Conservation (phyloP, 345 rosid species). For the Euclidium syriacum region DNA sequence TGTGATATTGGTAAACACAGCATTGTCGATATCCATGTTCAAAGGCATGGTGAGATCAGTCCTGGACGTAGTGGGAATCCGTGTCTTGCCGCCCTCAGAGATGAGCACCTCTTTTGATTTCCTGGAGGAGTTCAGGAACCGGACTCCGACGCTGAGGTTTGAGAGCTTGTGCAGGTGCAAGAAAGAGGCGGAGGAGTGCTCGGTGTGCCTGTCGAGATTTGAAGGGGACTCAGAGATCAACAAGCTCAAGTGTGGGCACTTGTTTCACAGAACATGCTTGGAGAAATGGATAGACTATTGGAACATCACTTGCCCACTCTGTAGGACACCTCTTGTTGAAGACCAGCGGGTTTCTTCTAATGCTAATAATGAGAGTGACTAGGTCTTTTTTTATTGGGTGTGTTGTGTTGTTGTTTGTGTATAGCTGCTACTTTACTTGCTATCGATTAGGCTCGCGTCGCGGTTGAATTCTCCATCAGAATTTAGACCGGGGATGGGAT, state of each 20-base stretch:
- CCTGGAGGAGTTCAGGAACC: constrained; percentile 61
- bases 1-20: constrained; percentile 74
- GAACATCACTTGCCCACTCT: constrained; percentile 71
- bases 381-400: constrained; percentile 4
- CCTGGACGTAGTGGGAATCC: constrained; percentile 60
- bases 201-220: constrained; percentile 56
- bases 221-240: constrained; percentile 63
- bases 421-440: constrained; percentile 23
- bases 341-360: constrained; percentile 39
- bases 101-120: constrained; percentile 45
- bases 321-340: constrained; percentile 57
- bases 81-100: constrained; percentile 36
- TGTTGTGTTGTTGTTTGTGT: constrained; percentile 20
- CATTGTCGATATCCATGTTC: constrained; percentile 67
- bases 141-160: constrained; percentile 47
- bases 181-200: constrained; percentile 54
- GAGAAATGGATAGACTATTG: constrained; percentile 76
- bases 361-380: constrained; percentile 55
- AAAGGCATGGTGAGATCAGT: constrained; percentile 62
- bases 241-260: constrained; percentile 57
- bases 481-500: constrained; percentile 30
- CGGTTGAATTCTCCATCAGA: constrained; percentile 18
- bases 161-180: constrained; percentile 42
- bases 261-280: constrained; percentile 67
- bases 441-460: constrained; percentile 28